phyloP scores from a whole-genome alignment of 305 asterid genomes.

The Fraxinus xanthoxyloides region DNA sequence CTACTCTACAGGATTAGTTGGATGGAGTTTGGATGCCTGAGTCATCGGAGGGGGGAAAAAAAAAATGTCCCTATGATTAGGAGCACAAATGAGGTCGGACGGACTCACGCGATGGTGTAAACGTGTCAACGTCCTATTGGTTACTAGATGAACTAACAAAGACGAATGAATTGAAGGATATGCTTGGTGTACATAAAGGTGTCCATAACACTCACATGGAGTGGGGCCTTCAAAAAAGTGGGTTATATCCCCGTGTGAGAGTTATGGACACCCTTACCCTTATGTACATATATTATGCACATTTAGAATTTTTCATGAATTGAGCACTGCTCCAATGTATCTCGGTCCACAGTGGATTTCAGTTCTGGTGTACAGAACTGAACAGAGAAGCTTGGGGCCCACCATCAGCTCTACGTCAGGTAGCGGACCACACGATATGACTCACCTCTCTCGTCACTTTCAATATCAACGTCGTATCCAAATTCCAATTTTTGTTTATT shows the following conservation, averaged over 20 bases:
- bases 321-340: conserved; percentile 14
- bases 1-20: too few species aligned
- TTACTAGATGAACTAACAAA: background rate
- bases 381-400: conserved; percentile 32
- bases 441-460: conserved; percentile 30
- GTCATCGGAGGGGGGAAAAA: too few species aligned
- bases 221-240: too few species aligned
- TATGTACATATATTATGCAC: too few species aligned
- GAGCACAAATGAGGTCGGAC: background rate
- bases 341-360: conserved; percentile 27
- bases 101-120: background rate
- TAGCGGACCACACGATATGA: conserved; percentile 31
- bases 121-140: background rate
- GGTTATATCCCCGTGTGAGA: too few species aligned
- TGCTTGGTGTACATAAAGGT: too few species aligned
- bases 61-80: background rate
- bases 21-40: too few species aligned
- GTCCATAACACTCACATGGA: too few species aligned
- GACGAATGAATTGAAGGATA: too few species aligned
- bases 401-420: conserved; percentile 35
- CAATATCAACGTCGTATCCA: conserved; percentile 24
- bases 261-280: too few species aligned
- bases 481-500: background rate
- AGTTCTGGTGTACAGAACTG: background rate
- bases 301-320: too few species aligned